Percentiles rank a stretch among this genome's conserved stretches.
These are phyloP conservation scores for Leccinellum albellum DNA, from an alignment of 768 basidiomycete genomes.

Conservation along the genomic window DNA sequence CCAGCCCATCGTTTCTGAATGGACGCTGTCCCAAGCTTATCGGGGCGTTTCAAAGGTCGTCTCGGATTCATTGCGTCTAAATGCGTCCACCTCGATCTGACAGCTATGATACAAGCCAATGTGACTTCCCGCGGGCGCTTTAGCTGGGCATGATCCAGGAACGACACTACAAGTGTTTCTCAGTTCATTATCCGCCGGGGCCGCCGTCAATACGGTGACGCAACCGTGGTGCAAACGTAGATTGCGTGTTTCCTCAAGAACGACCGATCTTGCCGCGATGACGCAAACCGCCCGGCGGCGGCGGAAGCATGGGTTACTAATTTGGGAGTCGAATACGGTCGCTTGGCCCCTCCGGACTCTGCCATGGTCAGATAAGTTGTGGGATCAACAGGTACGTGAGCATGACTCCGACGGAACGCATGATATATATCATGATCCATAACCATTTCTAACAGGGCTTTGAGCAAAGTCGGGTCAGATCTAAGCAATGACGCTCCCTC, in stretches of 20 bases:
- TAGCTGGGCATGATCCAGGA: background rate
- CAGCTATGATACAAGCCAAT: background rate
- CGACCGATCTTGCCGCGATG: constrained; percentile 7
- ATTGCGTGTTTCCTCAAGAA: background rate
- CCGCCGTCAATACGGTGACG: background rate
- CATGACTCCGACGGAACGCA: background rate
- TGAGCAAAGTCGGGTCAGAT: background rate
- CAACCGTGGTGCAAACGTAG: background rate
- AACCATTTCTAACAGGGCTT: background rate
- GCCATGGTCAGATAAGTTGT: background rate
- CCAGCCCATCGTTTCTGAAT: background rate
- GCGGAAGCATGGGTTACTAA: background rate
- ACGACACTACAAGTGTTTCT: background rate
- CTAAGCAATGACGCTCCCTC: no score
- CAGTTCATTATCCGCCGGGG: background rate
- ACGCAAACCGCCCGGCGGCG: background rate
- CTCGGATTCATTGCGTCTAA: background rate
- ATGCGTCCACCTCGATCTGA: no score
- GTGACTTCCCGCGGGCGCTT: background rate
- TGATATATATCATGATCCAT: background rate
- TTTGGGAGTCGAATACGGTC: background rate
- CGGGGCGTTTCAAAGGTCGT: background rate
- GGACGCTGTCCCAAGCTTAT: background rate
- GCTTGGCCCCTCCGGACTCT: background rate
- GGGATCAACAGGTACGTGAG: constrained; percentile 4